Conservation (phyloP, 306 rosid genomes). For the Amphicarpaea edgeworthii region DNA sequence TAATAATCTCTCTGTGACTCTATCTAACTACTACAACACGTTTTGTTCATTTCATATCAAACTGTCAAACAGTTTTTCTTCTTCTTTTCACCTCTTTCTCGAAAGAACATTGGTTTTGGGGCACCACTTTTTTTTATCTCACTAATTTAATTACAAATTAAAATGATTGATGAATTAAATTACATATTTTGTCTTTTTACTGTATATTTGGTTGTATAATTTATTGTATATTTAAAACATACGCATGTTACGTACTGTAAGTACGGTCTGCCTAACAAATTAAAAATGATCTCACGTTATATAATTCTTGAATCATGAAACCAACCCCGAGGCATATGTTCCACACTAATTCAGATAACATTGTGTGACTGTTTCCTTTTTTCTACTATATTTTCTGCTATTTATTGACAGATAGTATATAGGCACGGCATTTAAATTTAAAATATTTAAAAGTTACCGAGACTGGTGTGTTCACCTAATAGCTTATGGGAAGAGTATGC, state of each 20-base stretch:
- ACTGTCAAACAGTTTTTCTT: conserved; percentile 42
- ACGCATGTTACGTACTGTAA: conserved; percentile 13
- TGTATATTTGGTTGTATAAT: too few relatives aligned
- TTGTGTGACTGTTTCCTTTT: not conserved
- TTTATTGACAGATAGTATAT: not conserved
- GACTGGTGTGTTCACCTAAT: not conserved
- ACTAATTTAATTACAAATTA: not conserved
- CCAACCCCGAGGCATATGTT: conserved; percentile 39
- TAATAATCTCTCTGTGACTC: not conserved
- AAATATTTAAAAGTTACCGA: not conserved
- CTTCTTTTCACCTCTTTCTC: conserved; percentile 13
- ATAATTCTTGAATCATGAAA: not conserved
- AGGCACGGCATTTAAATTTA: too few relatives aligned
- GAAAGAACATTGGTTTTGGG: not conserved
- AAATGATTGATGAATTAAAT: conserved; percentile 26
- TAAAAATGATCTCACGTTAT: not conserved
- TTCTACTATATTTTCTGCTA: not conserved
- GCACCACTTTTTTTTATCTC: too few relatives aligned
- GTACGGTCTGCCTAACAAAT: not conserved
- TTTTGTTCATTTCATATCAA: conserved; percentile 44
- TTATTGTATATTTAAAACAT: too few relatives aligned
- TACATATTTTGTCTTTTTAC: too few relatives aligned
- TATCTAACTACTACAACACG: conserved; percentile 39
- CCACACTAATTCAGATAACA: not conserved
- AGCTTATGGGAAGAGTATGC: not conserved